Evolutionary conservation across 2,329 filamentous ascomycete species (phyloP).

Genomic region (Alternaria angustiovoidea): DNA sequence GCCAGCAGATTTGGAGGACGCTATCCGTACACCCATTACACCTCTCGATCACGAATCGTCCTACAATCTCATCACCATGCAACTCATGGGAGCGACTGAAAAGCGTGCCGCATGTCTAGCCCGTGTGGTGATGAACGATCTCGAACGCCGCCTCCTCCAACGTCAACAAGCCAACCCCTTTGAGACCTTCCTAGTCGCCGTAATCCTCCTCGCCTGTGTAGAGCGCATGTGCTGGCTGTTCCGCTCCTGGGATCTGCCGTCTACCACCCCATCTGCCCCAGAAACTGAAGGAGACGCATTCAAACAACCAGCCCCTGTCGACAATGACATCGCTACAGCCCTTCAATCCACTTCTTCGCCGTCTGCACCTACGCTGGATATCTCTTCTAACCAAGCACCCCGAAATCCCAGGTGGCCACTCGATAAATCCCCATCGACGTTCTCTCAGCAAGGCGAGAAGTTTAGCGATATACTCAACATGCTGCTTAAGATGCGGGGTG

Average conservation of each 20-base stretch:
- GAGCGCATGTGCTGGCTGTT: conserved; percentile 68
- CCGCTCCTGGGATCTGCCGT: conserved; percentile 57
- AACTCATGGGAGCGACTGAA: conserved; percentile 64
- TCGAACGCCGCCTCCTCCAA: conserved; percentile 67
- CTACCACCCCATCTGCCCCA: neutral
- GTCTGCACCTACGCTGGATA: conserved; percentile 4
- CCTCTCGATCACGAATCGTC: conserved; percentile 51
- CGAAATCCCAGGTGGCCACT: conserved; percentile 59
- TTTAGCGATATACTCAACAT: conserved; percentile 66
- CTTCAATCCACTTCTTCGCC: conserved; percentile 29
- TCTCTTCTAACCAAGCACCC: conserved; percentile 11
- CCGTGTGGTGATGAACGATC: conserved; percentile 65
- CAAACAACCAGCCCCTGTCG: conserved; percentile 12
- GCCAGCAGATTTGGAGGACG: conserved; percentile 40
- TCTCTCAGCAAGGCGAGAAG: conserved; percentile 64
- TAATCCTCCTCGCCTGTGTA: conserved; percentile 67
- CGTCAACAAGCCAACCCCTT: conserved; percentile 65
- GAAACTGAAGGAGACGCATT: conserved; percentile 5
- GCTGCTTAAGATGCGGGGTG: conserved; percentile 64
- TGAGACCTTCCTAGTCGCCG: conserved; percentile 66
- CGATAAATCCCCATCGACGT: conserved; percentile 60
- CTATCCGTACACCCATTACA: conserved; percentile 39
- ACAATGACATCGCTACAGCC: conserved; percentile 34
- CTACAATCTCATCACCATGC: conserved; percentile 60
- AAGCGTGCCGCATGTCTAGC: conserved; percentile 62